These are phyloP conservation scores for Fusarium bactridioides DNA, from an alignment of 2,329 filamentous ascomycete species.

Conservation along the genomic window DNA sequence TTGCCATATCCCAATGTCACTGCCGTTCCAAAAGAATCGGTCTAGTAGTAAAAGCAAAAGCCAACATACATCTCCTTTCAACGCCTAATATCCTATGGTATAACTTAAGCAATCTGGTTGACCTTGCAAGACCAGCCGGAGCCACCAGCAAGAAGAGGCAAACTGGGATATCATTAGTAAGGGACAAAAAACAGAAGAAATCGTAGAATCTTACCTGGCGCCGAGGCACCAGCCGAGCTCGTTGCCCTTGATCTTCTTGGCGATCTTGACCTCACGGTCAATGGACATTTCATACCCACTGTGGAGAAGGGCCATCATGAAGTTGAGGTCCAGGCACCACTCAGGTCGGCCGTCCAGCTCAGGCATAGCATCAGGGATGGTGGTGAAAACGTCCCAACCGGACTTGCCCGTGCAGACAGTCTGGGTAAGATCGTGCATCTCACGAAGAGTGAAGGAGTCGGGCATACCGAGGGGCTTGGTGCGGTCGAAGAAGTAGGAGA, in stretches of 20 bases:
- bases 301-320: conserved; percentile 92
- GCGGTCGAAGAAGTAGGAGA: conserved; percentile 98
- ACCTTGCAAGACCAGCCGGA: conserved; percentile 93
- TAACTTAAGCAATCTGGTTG: conserved; percentile 70
- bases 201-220: conserved; percentile 74
- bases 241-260: conserved; percentile 98
- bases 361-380: conserved; percentile 77
- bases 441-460: conserved; percentile 91
- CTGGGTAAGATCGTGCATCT: conserved; percentile 85
- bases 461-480: conserved; percentile 95
- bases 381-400: conserved; percentile 82
- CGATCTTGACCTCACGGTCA: conserved; percentile 94
- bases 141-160: conserved; percentile 80
- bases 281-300: conserved; percentile 98
- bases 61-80: conserved; percentile 34
- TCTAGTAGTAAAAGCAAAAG: conserved; percentile 34
- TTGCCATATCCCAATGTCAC: conserved; percentile 39
- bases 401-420: conserved; percentile 83
- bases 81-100: conserved; percentile 33
- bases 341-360: conserved; percentile 86
- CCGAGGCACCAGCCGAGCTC: conserved; percentile 98
- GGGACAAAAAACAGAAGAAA: neutral
- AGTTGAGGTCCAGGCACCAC: conserved; percentile 93
- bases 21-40: conserved; percentile 25
- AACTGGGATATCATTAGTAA: conserved; percentile 57